A percentile compares a stretch with the other conserved stretches of the same genome.
Evolutionary conservation across 345 rosid species (phyloP).

Genomic region (Eutrema yunnanense): DNA sequence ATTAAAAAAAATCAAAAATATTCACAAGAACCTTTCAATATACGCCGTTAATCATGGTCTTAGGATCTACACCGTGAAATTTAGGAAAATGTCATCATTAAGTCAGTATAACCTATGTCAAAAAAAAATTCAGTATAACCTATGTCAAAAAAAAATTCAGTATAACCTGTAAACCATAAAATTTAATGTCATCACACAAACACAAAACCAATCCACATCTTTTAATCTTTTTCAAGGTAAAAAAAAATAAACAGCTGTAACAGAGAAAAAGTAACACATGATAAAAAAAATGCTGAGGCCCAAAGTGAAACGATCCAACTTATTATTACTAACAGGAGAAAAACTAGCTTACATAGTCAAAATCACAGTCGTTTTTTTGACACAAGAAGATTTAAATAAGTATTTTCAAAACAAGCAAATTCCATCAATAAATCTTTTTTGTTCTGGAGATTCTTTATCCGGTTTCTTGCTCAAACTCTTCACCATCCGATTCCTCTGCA

Average conservation of each 20-base stretch:
- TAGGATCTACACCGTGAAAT: background rate
- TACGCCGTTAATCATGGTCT: no score
- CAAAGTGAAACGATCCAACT: background rate
- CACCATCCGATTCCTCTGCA: slow-evolving; percentile 91
- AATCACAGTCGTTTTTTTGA: background rate
- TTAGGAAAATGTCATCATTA: background rate
- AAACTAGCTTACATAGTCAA: background rate
- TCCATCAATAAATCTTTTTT: background rate
- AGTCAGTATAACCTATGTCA: background rate
- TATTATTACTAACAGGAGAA: background rate
- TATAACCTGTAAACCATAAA: background rate
- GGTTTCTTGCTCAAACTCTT: slow-evolving; percentile 95
- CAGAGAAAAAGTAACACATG: background rate
- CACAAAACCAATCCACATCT: background rate
- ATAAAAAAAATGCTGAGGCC: background rate
- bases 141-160: no score
- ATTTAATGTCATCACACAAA: background rate
- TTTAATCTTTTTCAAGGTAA: background rate
- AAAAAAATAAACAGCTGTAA: background rate
- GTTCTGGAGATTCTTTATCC: slow-evolving; percentile 12
- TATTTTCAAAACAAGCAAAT: background rate
- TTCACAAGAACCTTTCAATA: no score
- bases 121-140: no score
- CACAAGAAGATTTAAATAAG: background rate
- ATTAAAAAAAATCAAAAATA: no score